These are phyloP conservation scores for Botrytis fragariae DNA, from an alignment of 2,329 filamentous ascomycete species.

Conservation along the genomic window DNA sequence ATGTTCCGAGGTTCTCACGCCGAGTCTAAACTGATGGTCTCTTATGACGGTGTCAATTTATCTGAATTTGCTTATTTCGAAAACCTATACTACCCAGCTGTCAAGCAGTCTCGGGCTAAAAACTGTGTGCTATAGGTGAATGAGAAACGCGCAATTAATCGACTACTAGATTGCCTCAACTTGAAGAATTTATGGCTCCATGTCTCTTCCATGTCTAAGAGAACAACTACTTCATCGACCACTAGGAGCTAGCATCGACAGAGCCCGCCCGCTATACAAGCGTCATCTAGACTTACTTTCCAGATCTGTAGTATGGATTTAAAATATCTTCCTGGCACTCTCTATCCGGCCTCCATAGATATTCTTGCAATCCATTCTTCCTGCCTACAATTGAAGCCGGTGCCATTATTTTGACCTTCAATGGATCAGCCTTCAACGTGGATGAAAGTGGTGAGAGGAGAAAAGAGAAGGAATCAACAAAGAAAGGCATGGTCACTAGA, in stretches of 20 bases:
- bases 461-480: neutral
- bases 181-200: neutral
- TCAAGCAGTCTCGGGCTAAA: neutral
- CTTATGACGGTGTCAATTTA: neutral
- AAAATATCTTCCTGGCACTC: fast-evolving
- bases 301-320: neutral
- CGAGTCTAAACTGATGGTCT: neutral
- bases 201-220: neutral
- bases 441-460: neutral
- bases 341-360: fast-evolving
- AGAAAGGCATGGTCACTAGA: fast-evolving
- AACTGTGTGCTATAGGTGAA: neutral
- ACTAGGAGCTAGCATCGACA: neutral
- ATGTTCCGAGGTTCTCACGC: neutral
- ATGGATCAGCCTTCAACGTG: neutral
- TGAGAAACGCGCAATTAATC: neutral
- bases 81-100: neutral
- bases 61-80: fast-evolving
- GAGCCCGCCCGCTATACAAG: neutral
- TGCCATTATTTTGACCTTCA: neutral
- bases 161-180: neutral
- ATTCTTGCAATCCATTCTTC: neutral
- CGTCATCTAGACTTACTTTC: neutral
- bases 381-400: neutral
- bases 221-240: neutral